Evolutionary conservation across 2,329 filamentous ascomycete species (phyloP), one percentile per base, ranked within the genome.

Genomic region (Plectosphaerella cucumerina): DNA sequence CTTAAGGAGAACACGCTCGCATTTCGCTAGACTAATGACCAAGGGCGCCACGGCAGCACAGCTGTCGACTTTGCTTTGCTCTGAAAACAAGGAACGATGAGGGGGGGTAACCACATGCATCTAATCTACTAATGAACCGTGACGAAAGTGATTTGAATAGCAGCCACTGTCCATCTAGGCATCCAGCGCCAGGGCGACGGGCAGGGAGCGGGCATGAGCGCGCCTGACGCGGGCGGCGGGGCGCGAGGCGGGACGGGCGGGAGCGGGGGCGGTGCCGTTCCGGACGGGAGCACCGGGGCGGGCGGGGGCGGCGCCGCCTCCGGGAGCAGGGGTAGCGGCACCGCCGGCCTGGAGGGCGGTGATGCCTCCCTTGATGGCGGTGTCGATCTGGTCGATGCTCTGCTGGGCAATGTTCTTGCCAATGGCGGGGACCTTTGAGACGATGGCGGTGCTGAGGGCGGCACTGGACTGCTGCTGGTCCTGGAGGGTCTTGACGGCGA

Each of bases 401-500:
- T 60, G 55, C 56, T 62, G 56, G 20, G 61, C 61, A 44, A 62
- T 62, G n/a, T 55, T 23, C 54, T 62, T 59, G 35, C 60, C 61
- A 33, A 63, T 59, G 15, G 55, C 54, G 42, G 61, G 61, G 9
- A 63, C 56, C 58, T 63, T 62, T 54, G 53, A 54, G 20, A 63
- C 59, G 33, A 63, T 48, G 39, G 59, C 60, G 23, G 54, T 53
- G 50, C 60, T 60, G 22, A 63, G 58, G 17, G 52, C 60, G 2
- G 39, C 17, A 37, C 58, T 47, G 3, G 50, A 49, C 2, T 48
- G 44, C 58, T 62, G 58, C 49, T 63, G 60, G 20, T 59, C 44
- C 44, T 59, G 54, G 44, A 63, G 59, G 46, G 59, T 50, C 51
- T 56, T 49, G 22, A 59, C 54, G 42, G 61, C 61, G 20, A 60